Conservation (phyloP, 1,284 basidiomycete genomes). For the Microbotryum silenes-acaulis region DNA sequence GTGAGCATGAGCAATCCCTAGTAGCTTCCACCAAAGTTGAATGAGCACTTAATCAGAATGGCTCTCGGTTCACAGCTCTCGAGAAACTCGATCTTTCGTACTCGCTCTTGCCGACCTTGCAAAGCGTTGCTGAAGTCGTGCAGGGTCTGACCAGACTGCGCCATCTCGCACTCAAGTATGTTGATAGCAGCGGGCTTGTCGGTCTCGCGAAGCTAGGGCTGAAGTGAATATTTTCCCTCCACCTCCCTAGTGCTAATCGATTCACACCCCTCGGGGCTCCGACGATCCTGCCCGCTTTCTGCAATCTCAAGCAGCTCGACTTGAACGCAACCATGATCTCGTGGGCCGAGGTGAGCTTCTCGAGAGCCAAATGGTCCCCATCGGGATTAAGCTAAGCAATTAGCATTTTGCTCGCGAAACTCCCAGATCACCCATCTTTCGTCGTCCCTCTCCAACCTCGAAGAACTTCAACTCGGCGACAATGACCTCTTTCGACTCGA, state of each 20-base stretch:
- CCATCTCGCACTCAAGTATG: slow-evolving; percentile 67
- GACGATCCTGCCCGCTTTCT: slow-evolving; percentile 47
- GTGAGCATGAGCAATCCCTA: neutral
- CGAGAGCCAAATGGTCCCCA: neutral
- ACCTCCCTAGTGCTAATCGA: slow-evolving; percentile 53
- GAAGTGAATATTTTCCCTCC: slow-evolving; percentile 1
- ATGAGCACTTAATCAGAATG: slow-evolving; percentile 40
- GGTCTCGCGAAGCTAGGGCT: too few relatives aligned
- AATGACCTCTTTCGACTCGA: slow-evolving; percentile 53
- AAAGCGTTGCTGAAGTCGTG: slow-evolving; percentile 58
- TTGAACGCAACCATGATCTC: slow-evolving; percentile 63
- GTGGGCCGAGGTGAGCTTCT: slow-evolving; percentile 56
- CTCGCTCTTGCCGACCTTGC: slow-evolving; percentile 68
- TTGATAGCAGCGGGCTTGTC: slow-evolving; percentile 17
- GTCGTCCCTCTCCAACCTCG: slow-evolving; percentile 54
- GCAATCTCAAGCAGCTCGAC: slow-evolving; percentile 56
- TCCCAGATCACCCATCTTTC: slow-evolving; percentile 45
- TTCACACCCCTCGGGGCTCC: slow-evolving; percentile 43
- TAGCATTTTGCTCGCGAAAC: too few relatives aligned
- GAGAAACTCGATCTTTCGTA: slow-evolving; percentile 72
- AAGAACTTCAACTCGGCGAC: slow-evolving; percentile 64
- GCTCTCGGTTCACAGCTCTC: slow-evolving; percentile 54
- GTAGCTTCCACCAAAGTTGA: slow-evolving; percentile 33
- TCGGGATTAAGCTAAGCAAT: too few relatives aligned
- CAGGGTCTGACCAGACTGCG: slow-evolving; percentile 57